A percentile compares a stretch with the other conserved stretches of the same genome.
phyloP scores from a whole-genome alignment of 176 grass and related monocot species.

The Musa troglodytarum region DNA sequence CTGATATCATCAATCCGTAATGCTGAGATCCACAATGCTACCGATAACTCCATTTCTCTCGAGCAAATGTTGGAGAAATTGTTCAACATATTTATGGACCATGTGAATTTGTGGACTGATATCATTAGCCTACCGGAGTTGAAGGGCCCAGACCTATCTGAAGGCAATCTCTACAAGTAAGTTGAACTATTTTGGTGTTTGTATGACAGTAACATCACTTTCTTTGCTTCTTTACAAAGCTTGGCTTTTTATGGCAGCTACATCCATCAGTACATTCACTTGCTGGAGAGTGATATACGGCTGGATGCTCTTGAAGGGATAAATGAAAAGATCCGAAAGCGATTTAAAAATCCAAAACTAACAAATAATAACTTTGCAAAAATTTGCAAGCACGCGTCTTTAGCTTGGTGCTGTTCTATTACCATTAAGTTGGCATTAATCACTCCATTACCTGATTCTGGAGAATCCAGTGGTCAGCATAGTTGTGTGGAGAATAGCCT shows the following conservation, averaged over 20 bases:
- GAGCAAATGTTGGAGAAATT: conserved; percentile 91
- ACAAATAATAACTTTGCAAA: conserved; percentile 73
- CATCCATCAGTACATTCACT: conserved; percentile 93
- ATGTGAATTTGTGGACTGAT: conserved; percentile 74
- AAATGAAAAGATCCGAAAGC: conserved; percentile 93
- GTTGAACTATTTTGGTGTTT: conserved; percentile 19
- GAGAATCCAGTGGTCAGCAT: conserved; percentile 32
- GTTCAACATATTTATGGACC: conserved; percentile 91
- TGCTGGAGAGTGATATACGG: conserved; percentile 74
- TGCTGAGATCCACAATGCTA: conserved; percentile 34
- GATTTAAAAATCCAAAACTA: conserved; percentile 94
- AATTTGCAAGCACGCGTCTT: conserved; percentile 92
- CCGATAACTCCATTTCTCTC: conserved; percentile 31
- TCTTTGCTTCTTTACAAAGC: conserved; percentile 17
- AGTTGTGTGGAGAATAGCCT: conserved; percentile 40
- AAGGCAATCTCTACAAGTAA: conserved; percentile 78
- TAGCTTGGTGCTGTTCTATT: conserved; percentile 87
- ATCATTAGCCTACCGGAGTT: conserved; percentile 72
- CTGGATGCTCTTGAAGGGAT: conserved; percentile 74
- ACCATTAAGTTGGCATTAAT: conserved; percentile 84
- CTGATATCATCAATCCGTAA: conserved; percentile 53
- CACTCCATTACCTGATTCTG: conserved; percentile 55
- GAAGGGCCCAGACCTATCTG: conserved; percentile 59
- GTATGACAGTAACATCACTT: conserved; percentile 12
- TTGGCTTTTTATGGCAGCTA: conserved; percentile 50